Evolutionary conservation across 2,329 filamentous ascomycete genomes (phyloP), one percentile per base, ranked within the genome.

Genomic region (Beauveria sp.): DNA sequence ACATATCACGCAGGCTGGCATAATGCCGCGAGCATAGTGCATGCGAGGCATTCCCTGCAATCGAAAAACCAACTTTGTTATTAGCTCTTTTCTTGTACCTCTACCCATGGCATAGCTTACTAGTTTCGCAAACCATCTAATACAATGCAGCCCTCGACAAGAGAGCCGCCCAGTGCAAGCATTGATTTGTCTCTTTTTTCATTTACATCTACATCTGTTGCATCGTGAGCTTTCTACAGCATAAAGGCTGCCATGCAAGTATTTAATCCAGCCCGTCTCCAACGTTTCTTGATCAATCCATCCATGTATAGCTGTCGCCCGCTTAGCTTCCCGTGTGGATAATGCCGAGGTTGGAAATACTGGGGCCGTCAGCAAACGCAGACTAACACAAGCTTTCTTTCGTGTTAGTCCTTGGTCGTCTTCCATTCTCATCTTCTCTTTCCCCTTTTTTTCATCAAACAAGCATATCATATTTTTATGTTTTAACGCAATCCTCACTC

Each of bases 401-500:
- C 30, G 10, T 34, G 10, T 34, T 34, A 34, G 30, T 34, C 30
- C 30, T 34, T 34, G 30, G 10, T 34, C 30, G 10, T 34, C 30
- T 5, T 12, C 10, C 10, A 12, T 34, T 34, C 10, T 34, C 9
- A 5, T 34, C 30, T 12, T 30, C n/a, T 10, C 2, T 10, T n/a
- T n/a, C 43, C 22, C 7, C 30, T 3, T 10, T 5, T 34, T 12
- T 12, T 4, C 30, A 10, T 54, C 5, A n/a, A 2, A 9, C 16
- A 18, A 18, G 2, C n/a, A 16, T 4, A n/a, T 41, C 16, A 10
- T n/a, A 0, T 20, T n/a, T 10, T 68, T 47, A 68, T 66, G 65
- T 68, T 5, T 48, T 67, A 24, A 70, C 50, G 65, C 64, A n/a
- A 30, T 64, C 4, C 64, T 68, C 55, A 68, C 64, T 3, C 57